Evolutionary conservation across 257 asterid species (phyloP).

Genomic region (Osmanthus fragrans): DNA sequence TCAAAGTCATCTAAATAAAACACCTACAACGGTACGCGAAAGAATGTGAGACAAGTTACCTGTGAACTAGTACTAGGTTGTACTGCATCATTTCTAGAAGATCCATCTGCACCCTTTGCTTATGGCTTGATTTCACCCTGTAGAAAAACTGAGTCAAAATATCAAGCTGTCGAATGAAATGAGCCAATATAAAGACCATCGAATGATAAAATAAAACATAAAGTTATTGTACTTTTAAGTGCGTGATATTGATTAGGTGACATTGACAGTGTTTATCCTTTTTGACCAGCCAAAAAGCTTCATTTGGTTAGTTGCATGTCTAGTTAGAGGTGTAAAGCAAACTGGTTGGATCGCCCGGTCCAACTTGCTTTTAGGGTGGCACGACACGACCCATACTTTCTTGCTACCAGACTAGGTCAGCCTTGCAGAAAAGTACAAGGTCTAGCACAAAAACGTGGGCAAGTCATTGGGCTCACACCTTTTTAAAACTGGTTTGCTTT

Average conservation of each 20-base stretch:
- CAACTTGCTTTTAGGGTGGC: no score
- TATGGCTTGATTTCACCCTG: conserved; percentile 80
- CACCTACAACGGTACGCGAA: neutral
- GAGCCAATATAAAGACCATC: neutral
- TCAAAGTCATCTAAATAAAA: neutral
- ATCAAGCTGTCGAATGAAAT: conserved; percentile 10
- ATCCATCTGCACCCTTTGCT: conserved; percentile 58
- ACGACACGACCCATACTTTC: no score
- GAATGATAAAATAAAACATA: neutral
- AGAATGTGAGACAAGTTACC: conserved; percentile 26
- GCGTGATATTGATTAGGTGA: conserved; percentile 2
- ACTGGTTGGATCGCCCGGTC: neutral
- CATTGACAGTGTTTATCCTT: neutral
- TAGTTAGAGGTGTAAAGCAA: neutral
- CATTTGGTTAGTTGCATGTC: conserved; percentile 35
- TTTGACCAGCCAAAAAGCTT: conserved; percentile 13
- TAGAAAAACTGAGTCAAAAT: conserved; percentile 14
- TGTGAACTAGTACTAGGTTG: conserved; percentile 48
- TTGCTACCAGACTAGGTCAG: no score
- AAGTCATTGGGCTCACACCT: neutral
- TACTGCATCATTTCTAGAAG: conserved; percentile 52
- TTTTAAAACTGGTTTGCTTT: no score
- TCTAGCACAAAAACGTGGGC: neutral
- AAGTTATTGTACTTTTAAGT: neutral
- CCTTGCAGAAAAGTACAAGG: neutral